Evolutionary conservation across 371 early-diverging fungal species (phyloP), one percentile per base, ranked within the genome.

Genomic region (Mycotypha africana): DNA sequence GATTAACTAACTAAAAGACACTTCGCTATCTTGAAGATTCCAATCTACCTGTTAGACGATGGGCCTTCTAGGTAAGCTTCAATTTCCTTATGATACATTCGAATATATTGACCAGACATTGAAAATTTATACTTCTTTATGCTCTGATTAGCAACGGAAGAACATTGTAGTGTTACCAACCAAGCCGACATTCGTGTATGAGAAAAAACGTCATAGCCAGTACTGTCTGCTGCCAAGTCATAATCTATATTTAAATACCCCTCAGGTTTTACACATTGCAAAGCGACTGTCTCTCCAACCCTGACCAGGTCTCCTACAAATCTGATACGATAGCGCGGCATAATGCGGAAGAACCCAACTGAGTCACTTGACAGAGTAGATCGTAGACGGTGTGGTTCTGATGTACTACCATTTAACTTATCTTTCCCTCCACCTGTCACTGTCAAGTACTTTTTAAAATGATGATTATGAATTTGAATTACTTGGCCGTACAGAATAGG

Each of bases 21-120:
- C n/a, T n/a, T n/a, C n/a, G n/a, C n/a, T n/a, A n/a, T n/a, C n/a
- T n/a, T n/a, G n/a, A n/a, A n/a, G n/a, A n/a, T n/a, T n/a, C n/a
- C n/a, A n/a, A 26, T 10, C 49, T 50, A 62, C 67, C 63, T 38
- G 25, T 42, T 30, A 17, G 51, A 31, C 3, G 56, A 50, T 17
- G 58, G 52, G 14, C 59, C 56, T 22, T 67, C 58, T 19, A 75
- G 30, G 47, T 80, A 80, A 9, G 63, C 72, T 37, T 72, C 74
- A 54, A 63, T 65, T 45, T 80, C 81, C 42, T 76, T 76, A 41
- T 80, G 81, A 45, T 76, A 80, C 17, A 80, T 59, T 2, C 77
- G 58, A 25, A 80, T 58, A 47, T 60, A 67, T 32, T 70, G 67
- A 2, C 74, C 77, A 0, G 65, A 56, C 16, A 64, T 62, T 14